Conservation (phyloP, 2,329 filamentous ascomycete species). For the Ascosphaera apis region DNA sequence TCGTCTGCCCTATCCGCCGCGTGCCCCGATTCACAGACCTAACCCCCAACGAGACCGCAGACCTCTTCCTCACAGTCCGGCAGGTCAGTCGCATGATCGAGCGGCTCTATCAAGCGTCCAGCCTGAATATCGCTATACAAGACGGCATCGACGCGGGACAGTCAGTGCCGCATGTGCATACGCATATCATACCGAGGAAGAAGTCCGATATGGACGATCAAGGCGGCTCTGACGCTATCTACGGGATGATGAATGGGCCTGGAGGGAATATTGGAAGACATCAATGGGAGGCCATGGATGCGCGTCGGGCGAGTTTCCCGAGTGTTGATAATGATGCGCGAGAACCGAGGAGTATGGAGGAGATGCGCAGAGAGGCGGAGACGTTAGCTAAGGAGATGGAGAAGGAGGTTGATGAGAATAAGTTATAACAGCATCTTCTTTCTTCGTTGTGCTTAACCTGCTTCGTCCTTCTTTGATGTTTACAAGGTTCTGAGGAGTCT, state of each 20-base stretch:
- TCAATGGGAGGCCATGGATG: constrained; percentile 35
- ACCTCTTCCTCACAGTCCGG: constrained; percentile 75
- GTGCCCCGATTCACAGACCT: constrained; percentile 59
- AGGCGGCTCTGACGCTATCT: constrained; percentile 49
- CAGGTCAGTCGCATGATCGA: constrained; percentile 55
- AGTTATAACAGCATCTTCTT: constrained; percentile 3
- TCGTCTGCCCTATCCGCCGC: constrained; percentile 52
- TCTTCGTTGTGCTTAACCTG: constrained; percentile 1
- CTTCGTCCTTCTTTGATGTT: too few relatives aligned
- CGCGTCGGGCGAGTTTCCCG: constrained; percentile 36
- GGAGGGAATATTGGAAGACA: constrained; percentile 56
- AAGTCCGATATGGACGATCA: constrained; percentile 33
- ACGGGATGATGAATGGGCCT: constrained; percentile 60
- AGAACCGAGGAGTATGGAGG: constrained; percentile 40
- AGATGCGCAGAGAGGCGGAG: constrained; percentile 60
- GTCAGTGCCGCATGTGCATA: constrained; percentile 82
- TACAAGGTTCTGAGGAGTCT: too few relatives aligned
- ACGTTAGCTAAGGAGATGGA: constrained; percentile 36
- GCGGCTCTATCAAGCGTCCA: constrained; percentile 38
- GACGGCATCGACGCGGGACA: constrained; percentile 79
- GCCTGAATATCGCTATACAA: constrained; percentile 87
- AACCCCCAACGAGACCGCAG: constrained; percentile 44
- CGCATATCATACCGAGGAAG: constrained; percentile 64
- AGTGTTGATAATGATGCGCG: constrained; percentile 48
- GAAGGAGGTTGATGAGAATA: constrained; percentile 13